These are phyloP conservation scores for Stentor coeruleus DNA, from an alignment of 73 alveolate genomes.

Conservation along the genomic window DNA sequence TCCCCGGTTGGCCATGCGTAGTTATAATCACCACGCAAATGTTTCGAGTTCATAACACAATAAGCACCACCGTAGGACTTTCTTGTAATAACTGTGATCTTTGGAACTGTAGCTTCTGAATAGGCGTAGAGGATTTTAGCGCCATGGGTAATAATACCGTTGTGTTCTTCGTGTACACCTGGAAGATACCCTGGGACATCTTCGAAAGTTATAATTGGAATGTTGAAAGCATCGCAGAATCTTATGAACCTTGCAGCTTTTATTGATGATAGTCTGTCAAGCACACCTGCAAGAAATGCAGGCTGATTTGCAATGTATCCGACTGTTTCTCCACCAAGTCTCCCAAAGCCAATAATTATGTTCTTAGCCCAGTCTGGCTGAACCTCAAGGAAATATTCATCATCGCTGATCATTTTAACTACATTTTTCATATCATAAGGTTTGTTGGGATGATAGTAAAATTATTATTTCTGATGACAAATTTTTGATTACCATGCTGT, in stretches of 20 bases:
- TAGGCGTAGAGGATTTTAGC: constrained; percentile 61
- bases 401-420: constrained; percentile 35
- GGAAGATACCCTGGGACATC: constrained; percentile 72
- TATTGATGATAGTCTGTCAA: constrained; percentile 49
- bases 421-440: constrained; percentile 64
- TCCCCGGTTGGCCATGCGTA: constrained; percentile 79
- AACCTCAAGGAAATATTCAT: constrained; percentile 54
- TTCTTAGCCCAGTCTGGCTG: constrained; percentile 65
- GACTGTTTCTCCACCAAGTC: constrained; percentile 49
- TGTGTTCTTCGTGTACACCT: constrained; percentile 58
- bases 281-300: too few species aligned
- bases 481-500: too few species aligned
- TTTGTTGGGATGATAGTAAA: constrained; percentile 61
- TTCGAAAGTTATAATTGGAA: constrained; percentile 51
- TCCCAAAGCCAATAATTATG: constrained; percentile 57
- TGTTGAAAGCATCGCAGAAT: constrained; percentile 66
- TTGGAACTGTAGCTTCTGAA: constrained; percentile 64
- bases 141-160: constrained; percentile 65
- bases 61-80: constrained; percentile 72
- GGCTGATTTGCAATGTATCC: constrained; percentile 65
- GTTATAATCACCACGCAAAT: constrained; percentile 51
- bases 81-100: constrained; percentile 59
- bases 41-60: constrained; percentile 56
- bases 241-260: constrained; percentile 67
- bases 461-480: too few species aligned